Base-by-base conservation (phyloP, 1,139 yeast genomes). In the Geotrichum europaeum region DNA sequence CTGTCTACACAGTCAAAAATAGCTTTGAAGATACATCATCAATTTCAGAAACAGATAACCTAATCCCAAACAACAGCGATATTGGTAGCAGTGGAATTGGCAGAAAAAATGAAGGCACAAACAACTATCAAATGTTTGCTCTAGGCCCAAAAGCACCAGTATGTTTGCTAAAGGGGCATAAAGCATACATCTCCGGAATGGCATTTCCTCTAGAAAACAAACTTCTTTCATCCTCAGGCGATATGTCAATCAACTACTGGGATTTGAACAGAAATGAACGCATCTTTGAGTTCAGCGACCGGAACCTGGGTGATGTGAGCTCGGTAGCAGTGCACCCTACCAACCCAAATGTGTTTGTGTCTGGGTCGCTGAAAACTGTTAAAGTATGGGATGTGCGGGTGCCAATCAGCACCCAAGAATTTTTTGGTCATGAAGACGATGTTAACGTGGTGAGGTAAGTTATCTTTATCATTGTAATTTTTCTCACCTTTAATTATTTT, bases 211-310 rank as follows among this genome's bases (percentile, higher is more conserved):
- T 80, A 62, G 80, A 83, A 60, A 74, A 79, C 9, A 78, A 78
- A n/a, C 71, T 89, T 0, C 69, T 89, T 18, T 88, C 96, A 0
- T 81, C 86, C 1, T 85, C 94, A 56, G 97, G 96, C 4, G 97
- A 92, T 72, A 84, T 86, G 86, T 84, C 95, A 1, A 82, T 91
- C 67, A 80, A 83, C 2, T 72, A 85, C 62, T 92, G 97, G 97
- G 97, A 92, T 71, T 78, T 89, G 34, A 77, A 79, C 34, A 82
- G 82, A 64, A 86, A 89, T 0, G 76, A 76, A 32, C 78, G 81
- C 65, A 73, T 81, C 1, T 75, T 83, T 45, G 86, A 84, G 55
- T 89, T 81, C 70, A 75, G 83, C 12, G 96, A 87, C 63, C 55
- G 63, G 32, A 96, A 91, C 74, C 73, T 87, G 32, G 96, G 96